Percentiles rank a stretch among this genome's conserved stretches.
These are phyloP conservation scores for Russula earlei DNA, from an alignment of 768 basidiomycete species.

Conservation along the genomic window DNA sequence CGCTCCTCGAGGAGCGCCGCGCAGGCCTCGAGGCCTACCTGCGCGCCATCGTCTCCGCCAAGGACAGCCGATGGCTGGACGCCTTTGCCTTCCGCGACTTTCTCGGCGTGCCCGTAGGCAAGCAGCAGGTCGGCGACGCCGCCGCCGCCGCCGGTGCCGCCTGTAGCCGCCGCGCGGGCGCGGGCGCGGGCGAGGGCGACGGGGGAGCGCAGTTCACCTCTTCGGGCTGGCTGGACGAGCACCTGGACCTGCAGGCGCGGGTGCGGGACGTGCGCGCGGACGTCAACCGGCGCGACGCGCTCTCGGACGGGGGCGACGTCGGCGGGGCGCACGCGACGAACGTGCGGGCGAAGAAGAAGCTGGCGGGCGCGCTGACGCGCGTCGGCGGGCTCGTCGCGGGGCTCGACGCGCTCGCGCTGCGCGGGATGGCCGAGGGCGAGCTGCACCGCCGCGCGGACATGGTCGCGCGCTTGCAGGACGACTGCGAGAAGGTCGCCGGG, in stretches of 20 bases:
- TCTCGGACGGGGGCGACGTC: conserved; percentile 67
- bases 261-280: conserved; percentile 78
- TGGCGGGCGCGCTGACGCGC: conserved; percentile 68
- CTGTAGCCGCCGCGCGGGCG: too few relatives aligned
- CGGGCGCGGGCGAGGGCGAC: too few relatives aligned
- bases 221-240: conserved; percentile 86
- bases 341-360: conserved; percentile 77
- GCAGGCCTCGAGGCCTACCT: conserved; percentile 75
- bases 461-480: conserved; percentile 81
- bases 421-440: conserved; percentile 87
- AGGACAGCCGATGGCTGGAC: conserved; percentile 79
- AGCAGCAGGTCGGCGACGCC: conserved; percentile 26
- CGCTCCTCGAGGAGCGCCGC: conserved; percentile 68
- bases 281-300: conserved; percentile 80
- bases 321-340: conserved; percentile 67
- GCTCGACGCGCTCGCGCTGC: conserved; percentile 50
- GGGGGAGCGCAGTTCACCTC: conserved; percentile 49
- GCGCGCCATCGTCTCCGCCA: conserved; percentile 72
- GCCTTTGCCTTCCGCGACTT: conserved; percentile 75
- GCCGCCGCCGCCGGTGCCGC: background rate
- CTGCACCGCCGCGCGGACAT: conserved; percentile 81
- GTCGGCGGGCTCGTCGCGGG: conserved; percentile 63
- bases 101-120: conserved; percentile 68
- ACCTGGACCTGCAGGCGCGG: conserved; percentile 62
- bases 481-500: conserved; percentile 79